Base-by-base conservation (phyloP, 305 asterid genomes). In the Plantago coronopus region DNA sequence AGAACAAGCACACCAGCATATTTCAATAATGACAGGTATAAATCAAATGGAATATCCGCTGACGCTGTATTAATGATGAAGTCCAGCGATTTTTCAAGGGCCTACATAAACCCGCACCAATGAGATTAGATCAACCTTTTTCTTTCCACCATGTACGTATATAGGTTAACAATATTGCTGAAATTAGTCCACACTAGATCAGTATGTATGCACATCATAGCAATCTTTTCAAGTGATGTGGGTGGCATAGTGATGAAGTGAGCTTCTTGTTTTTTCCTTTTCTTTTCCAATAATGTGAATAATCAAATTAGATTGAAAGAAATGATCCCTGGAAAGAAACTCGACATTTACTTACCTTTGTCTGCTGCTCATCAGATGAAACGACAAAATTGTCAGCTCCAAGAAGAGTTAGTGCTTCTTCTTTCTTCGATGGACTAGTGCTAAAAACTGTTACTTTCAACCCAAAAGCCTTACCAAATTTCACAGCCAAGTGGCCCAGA, bases 401-500 rank as follows among this genome's bases (percentile, higher is more conserved):
- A 18, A 91, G 88, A 59, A 73, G 79, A 61, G 58, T 81, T 6
- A 91, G 12, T 1, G 96, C 90, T 61, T 91, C 96, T 6, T 88
- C 93, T 75, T 57, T 84, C 79, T 91, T 91, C 38, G 94, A 88
- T 34, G 70, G 40, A 67, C 89, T 86, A 21, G 96, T 86, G 83
- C 98, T 91, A 53, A 91, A 84, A 43, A 91, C 96, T 0, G 91
- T 86, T 22, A 91, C 96, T 54, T 83, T 83, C 78, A 91, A 70
- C 51, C 98, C 98, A 66, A 91, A 88, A 42, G 98, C 96, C 80
- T 84, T 91, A 49, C 96, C 96, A 53, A 86, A 81, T 73, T 91
- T 91, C 63, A 91, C 98, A 0, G 98, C 98, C 71, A 91, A 69
- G 82, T 91, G 98, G 17, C 98, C 98, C 6, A 91, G 90, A 21